Conservation (phyloP, 768 basidiomycete genomes). For the Daedaleopsis nitida region DNA sequence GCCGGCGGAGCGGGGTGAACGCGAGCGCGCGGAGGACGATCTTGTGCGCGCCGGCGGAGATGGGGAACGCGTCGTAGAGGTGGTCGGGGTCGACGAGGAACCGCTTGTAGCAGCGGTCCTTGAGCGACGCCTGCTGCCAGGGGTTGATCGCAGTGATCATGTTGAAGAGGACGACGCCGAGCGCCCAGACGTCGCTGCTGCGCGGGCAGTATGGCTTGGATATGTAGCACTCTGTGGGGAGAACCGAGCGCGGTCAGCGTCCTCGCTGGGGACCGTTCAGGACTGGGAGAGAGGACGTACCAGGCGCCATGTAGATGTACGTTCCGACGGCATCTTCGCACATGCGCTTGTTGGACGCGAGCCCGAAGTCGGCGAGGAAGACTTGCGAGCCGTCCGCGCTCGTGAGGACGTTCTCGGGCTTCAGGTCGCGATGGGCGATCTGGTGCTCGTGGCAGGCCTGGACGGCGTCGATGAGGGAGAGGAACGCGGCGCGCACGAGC, state of each 20-base stretch:
- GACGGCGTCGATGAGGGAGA: constrained; percentile 52
- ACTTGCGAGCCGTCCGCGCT: constrained; percentile 40
- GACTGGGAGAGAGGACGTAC: constrained; percentile 11
- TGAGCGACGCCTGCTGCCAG: constrained; percentile 45
- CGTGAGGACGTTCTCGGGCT: constrained; percentile 52
- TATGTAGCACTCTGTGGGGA: neutral
- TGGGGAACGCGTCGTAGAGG: constrained; percentile 68
- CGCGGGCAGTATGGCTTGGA: constrained; percentile 29
- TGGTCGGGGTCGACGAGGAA: constrained; percentile 65
- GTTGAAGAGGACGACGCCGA: constrained; percentile 49
- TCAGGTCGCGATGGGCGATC: constrained; percentile 56
- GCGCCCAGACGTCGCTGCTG: constrained; percentile 32
- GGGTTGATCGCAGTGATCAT: constrained; percentile 49
- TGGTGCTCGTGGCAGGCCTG: constrained; percentile 45
- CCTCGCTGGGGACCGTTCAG: neutral
- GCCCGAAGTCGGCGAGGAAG: constrained; percentile 52
- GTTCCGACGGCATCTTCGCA: constrained; percentile 11
- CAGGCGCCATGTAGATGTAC: constrained; percentile 22
- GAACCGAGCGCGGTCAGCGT: neutral
- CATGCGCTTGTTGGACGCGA: constrained; percentile 24
- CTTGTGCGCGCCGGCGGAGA: constrained; percentile 62
- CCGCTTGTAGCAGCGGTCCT: constrained; percentile 57
- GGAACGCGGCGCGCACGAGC: constrained; percentile 46
- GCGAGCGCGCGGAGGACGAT: constrained; percentile 58
- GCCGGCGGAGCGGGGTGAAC: constrained; percentile 9